Conservation (phyloP, 2,329 filamentous ascomycete genomes). For the Aschersonia sp. region DNA sequence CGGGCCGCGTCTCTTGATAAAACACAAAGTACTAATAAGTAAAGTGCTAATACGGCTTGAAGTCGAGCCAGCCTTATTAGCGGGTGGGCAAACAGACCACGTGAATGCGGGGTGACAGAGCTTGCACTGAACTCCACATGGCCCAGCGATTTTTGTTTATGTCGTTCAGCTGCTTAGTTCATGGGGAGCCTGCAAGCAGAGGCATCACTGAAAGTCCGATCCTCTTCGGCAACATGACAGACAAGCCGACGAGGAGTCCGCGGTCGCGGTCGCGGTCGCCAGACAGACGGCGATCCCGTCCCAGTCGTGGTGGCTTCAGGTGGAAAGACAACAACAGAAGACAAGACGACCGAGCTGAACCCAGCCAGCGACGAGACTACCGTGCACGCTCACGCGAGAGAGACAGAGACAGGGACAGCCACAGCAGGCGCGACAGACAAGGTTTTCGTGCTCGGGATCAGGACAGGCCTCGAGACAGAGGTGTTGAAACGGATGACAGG, state of each 20-base stretch:
- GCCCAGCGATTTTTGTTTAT: not conserved
- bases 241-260: conserved; percentile 9
- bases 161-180: not conserved
- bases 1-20: no score
- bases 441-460: conserved; percentile 12
- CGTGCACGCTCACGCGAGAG: conserved; percentile 25
- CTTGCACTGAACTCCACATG: not conserved
- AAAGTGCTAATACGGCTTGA: no score
- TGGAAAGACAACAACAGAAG: conserved; percentile 44
- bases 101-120: not conserved
- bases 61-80: no score
- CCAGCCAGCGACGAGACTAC: conserved; percentile 27
- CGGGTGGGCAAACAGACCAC: not conserved
- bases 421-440: conserved; percentile 7
- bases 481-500: conserved; percentile 9
- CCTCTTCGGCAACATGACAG: conserved; percentile 8
- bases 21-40: no score
- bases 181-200: not conserved
- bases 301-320: conserved; percentile 32
- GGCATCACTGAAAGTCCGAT: not conserved
- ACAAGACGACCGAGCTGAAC: conserved; percentile 20
- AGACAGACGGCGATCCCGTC: conserved; percentile 8
- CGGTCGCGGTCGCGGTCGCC: conserved; percentile 15
- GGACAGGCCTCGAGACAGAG: conserved; percentile 14
- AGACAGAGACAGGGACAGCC: conserved; percentile 13